Percentiles rank a stretch among this genome's conserved stretches.
phyloP scores from a whole-genome alignment of 2,329 filamentous ascomycete genomes.

The Sclerotinia minor region DNA sequence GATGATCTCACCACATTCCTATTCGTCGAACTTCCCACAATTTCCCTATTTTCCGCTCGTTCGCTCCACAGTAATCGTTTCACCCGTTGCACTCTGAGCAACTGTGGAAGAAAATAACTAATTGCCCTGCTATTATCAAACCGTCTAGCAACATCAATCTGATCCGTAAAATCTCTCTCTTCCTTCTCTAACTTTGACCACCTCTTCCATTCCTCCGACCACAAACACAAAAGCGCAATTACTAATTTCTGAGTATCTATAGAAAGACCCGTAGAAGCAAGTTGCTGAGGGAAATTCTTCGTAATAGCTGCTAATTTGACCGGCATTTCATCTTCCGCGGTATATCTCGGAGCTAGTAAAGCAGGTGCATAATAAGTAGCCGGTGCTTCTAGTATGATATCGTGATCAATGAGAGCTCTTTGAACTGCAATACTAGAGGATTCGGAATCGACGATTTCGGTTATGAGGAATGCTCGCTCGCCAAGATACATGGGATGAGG shows the following conservation, averaged over 20 bases:
- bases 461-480: conserved; percentile 28
- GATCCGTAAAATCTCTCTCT: conserved; percentile 23
- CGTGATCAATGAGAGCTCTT: conserved; percentile 28
- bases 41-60: conserved; percentile 23
- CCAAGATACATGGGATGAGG: conserved; percentile 27
- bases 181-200: conserved; percentile 34
- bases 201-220: conserved; percentile 38
- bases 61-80: conserved; percentile 25
- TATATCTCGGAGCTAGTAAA: neutral
- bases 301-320: conserved; percentile 32
- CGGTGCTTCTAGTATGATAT: conserved; percentile 26
- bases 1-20: neutral
- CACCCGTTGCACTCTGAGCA: conserved; percentile 18
- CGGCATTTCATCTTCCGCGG: conserved; percentile 18
- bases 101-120: conserved; percentile 5
- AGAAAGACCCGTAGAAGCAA: conserved; percentile 30
- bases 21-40: neutral
- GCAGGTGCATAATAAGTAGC: conserved; percentile 21
- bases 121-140: neutral
- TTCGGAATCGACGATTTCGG: conserved; percentile 25
- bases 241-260: conserved; percentile 35
- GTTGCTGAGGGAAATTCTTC: conserved; percentile 34
- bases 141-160: conserved; percentile 28
- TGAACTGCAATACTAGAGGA: conserved; percentile 28
- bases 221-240: conserved; percentile 40